Percentiles rank a stretch among this genome's conserved stretches.
Evolutionary conservation across 2,329 filamentous ascomycete species (phyloP).

Genomic region (Colletotrichum sansevieriae): DNA sequence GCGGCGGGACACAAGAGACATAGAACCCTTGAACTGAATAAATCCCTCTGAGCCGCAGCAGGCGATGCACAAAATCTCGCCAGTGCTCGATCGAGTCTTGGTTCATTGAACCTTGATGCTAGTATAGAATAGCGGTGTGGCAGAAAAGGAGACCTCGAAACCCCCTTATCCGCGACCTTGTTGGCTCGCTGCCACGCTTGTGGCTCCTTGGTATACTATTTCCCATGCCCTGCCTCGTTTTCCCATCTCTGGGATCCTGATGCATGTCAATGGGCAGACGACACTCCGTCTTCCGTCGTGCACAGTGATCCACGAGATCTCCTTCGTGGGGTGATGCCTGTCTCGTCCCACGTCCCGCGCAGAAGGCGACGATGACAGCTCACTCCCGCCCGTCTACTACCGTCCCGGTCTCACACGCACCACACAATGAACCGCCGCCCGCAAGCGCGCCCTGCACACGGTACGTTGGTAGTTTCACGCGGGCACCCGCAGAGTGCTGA

Average conservation of each 20-base stretch:
- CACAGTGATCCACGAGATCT: conserved; percentile 31
- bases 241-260: background rate
- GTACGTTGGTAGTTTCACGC: conserved; percentile 35
- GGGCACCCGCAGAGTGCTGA: conserved; percentile 10
- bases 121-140: conserved; percentile 41
- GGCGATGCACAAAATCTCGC: conserved; percentile 21
- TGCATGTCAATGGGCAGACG: conserved; percentile 25
- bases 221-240: background rate
- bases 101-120: conserved; percentile 26
- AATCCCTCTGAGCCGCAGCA: conserved; percentile 30
- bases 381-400: conserved; percentile 3
- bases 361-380: conserved; percentile 14
- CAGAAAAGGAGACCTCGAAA: conserved; percentile 17
- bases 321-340: conserved; percentile 26
- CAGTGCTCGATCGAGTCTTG: conserved; percentile 27
- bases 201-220: conserved; percentile 1
- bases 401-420: background rate
- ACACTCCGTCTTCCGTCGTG: conserved; percentile 13
- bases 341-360: conserved; percentile 4
- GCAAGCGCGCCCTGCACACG: conserved; percentile 9
- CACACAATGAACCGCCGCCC: conserved; percentile 1
- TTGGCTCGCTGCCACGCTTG: conserved; percentile 17
- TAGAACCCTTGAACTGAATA: background rate
- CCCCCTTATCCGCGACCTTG: conserved; percentile 11
- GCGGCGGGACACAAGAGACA: no score